Percentiles rank a stretch among this genome's conserved stretches.
Evolutionary conservation across 2,329 filamentous ascomycete genomes (phyloP).

Genomic region (Pseudocercospora cruenta): DNA sequence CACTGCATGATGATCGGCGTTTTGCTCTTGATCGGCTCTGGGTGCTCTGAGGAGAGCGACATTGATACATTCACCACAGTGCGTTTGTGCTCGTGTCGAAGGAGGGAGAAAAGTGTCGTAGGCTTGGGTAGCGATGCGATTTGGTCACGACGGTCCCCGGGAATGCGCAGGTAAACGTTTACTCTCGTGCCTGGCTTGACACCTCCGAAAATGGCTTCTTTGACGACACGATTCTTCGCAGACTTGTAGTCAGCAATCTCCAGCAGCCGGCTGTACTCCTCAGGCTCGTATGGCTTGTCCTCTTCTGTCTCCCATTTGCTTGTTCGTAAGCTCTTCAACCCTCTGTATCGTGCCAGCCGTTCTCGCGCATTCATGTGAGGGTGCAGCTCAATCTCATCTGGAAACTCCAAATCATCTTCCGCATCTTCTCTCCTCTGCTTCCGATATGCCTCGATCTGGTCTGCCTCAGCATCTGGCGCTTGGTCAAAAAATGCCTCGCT

Average conservation of each 20-base stretch:
- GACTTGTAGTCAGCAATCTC: slow-evolving; percentile 89
- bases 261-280: slow-evolving; percentile 84
- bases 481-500: slow-evolving; percentile 88
- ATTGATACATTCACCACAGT: slow-evolving; percentile 89
- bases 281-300: slow-evolving; percentile 82
- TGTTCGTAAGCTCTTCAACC: slow-evolving; percentile 85
- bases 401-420: slow-evolving; percentile 91
- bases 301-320: slow-evolving; percentile 89
- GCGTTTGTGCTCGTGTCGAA: slow-evolving; percentile 93
- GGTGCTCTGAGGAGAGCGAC: slow-evolving; percentile 76
- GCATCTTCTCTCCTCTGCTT: slow-evolving; percentile 76
- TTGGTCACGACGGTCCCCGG: slow-evolving; percentile 46
- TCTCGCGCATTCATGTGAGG: slow-evolving; percentile 86
- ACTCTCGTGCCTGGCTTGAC: slow-evolving; percentile 83
- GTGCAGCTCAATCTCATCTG: slow-evolving; percentile 93
- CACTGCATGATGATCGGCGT: slow-evolving; percentile 90
- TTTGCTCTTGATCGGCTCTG: slow-evolving; percentile 82
- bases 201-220: slow-evolving; percentile 87
- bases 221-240: slow-evolving; percentile 72
- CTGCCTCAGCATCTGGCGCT: slow-evolving; percentile 79
- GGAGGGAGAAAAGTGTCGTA: slow-evolving; percentile 78
- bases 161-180: slow-evolving; percentile 69
- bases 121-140: slow-evolving; percentile 63
- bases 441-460: slow-evolving; percentile 80
- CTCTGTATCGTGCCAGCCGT: slow-evolving; percentile 81